These are phyloP conservation scores for Avena insularis DNA, from an alignment of 176 grass and related monocot genomes.

Conservation along the genomic window DNA sequence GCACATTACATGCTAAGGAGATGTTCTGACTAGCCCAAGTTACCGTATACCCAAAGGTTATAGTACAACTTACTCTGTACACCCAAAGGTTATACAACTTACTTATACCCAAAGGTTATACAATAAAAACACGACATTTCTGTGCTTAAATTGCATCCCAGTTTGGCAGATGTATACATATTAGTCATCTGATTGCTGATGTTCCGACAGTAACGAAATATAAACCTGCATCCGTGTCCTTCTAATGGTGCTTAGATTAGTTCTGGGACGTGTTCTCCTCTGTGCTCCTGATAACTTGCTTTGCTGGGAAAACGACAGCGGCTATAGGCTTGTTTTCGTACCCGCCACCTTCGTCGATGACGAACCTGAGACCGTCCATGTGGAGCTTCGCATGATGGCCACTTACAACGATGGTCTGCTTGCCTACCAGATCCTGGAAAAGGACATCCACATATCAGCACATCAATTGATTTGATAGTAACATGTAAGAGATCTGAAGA, in stretches of 20 bases:
- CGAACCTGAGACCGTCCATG: conserved; percentile 69
- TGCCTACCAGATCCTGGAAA: conserved; percentile 68
- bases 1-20: background rate
- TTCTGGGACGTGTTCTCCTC: background rate
- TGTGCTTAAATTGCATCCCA: background rate
- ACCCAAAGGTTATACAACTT: background rate
- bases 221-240: background rate
- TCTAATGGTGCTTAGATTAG: conserved; percentile 21
- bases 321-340: conserved; percentile 64
- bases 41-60: too few species aligned
- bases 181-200: background rate
- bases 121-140: background rate
- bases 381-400: conserved; percentile 87
- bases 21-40: too few species aligned
- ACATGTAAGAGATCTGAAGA: background rate
- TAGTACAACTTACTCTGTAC: too few species aligned
- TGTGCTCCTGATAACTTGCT: conserved; percentile 60
- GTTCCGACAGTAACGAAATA: background rate
- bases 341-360: conserved; percentile 87
- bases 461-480: background rate
- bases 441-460: conserved; percentile 13
- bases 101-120: background rate
- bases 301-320: conserved; percentile 75
- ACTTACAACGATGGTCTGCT: conserved; percentile 72
- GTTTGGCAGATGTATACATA: conserved; percentile 1